Conservation (phyloP, 2,329 filamentous ascomycete genomes). For the Cordyceps cateniannulata region DNA sequence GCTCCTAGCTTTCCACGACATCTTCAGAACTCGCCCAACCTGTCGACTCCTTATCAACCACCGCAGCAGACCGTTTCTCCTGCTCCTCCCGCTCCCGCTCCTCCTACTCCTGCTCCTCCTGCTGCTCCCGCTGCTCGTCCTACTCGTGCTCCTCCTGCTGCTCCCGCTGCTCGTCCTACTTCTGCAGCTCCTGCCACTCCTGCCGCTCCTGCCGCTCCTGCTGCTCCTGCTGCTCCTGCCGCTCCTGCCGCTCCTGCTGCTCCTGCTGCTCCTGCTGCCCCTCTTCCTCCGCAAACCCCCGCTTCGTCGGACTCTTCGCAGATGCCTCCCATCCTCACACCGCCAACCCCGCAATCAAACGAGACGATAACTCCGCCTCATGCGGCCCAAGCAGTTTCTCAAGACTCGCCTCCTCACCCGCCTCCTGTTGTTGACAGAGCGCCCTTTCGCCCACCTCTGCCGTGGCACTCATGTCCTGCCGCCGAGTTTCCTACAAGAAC, state of each 20-base stretch:
- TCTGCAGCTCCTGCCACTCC: too few relatives aligned
- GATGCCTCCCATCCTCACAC: conserved; percentile 35
- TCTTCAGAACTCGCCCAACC: conserved; percentile 44
- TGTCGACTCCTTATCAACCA: conserved; percentile 52
- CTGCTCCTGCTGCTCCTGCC: too few relatives aligned
- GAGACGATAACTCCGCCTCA: conserved; percentile 23
- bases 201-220: too few relatives aligned
- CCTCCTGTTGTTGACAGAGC: conserved; percentile 5
- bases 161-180: too few relatives aligned
- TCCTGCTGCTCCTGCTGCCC: conserved; percentile 29
- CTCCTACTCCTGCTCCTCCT: conserved; percentile 31
- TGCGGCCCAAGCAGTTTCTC: conserved; percentile 16
- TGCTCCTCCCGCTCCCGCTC: too few relatives aligned
- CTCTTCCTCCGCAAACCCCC: conserved; percentile 43
- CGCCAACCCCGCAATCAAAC: conserved; percentile 37
- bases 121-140: too few relatives aligned
- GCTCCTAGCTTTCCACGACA: conserved; percentile 43
- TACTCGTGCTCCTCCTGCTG: too few relatives aligned
- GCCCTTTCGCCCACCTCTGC: conserved; percentile 45
- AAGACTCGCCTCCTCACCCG: not conserved
- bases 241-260: too few relatives aligned
- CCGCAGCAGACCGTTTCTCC: conserved; percentile 36
- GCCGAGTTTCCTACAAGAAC: conserved; percentile 40
- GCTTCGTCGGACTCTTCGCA: conserved; percentile 46
- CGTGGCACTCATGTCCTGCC: conserved; percentile 50